These are phyloP conservation scores for barrel medic (Medicago truncatula) DNA, from an alignment of 306 rosid species.

Conservation along the genomic window DNA sequence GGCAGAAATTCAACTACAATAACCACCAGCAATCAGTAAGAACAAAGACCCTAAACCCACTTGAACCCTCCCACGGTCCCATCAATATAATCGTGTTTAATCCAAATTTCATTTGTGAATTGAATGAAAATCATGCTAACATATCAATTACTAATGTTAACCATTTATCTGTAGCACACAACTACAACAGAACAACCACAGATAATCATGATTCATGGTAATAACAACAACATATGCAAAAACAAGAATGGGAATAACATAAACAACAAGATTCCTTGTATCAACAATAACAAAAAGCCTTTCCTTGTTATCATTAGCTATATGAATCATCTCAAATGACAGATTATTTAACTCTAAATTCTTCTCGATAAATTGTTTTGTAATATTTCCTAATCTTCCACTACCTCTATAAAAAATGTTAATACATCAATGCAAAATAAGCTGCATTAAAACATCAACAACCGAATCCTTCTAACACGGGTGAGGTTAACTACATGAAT, in stretches of 20 bases:
- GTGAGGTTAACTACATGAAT: background rate
- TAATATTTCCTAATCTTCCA: background rate
- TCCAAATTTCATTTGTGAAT: background rate
- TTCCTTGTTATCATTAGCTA: background rate
- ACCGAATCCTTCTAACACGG: background rate
- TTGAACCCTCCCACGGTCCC: constrained; percentile 5
- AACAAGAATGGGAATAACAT: background rate
- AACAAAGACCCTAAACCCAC: constrained; percentile 41
- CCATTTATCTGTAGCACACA: background rate
- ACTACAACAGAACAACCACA: constrained; percentile 12
- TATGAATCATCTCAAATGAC: background rate
- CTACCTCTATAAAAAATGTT: background rate
- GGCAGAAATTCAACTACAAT: constrained; percentile 34
- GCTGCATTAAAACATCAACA: background rate
- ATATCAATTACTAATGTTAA: background rate
- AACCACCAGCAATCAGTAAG: constrained; percentile 41
- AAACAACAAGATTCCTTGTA: background rate
- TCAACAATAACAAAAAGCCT: background rate
- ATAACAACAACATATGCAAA: constrained; percentile 13
- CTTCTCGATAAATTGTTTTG: background rate
- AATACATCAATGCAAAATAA: background rate
- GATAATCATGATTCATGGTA: background rate
- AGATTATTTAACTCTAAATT: background rate
- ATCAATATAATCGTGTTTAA: constrained; percentile 37
- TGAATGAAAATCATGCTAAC: constrained; percentile 18